Evolutionary conservation across 1,284 basidiomycete species (phyloP).

Genomic region (Ganoderma meredithae): DNA sequence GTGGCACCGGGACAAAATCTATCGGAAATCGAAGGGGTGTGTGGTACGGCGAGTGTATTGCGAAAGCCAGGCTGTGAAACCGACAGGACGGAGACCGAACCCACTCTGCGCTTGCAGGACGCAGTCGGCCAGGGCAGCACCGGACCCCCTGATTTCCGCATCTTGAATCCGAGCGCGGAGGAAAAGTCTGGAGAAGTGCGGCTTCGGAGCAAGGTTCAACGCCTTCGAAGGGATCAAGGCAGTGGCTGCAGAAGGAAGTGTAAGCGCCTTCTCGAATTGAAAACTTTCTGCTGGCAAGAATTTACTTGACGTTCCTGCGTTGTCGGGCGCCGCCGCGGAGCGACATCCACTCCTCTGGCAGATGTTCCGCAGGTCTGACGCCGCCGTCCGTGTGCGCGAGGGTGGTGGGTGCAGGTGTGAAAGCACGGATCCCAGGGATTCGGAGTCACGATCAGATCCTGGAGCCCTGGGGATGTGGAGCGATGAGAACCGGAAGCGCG

Average conservation of each 20-base stretch:
- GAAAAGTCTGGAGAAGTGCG: slow-evolving; percentile 1
- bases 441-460: not conserved
- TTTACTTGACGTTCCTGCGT: not conserved
- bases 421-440: not conserved
- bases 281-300: not conserved
- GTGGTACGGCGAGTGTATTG: not conserved
- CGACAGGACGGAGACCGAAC: not conserved
- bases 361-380: not conserved
- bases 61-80: not conserved
- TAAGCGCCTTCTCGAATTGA: not conserved
- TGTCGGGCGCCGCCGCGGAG: not conserved
- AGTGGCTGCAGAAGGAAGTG: not conserved
- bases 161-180: slow-evolving; percentile 2
- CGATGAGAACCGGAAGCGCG: not conserved
- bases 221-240: not conserved
- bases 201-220: not conserved
- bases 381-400: not conserved
- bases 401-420: not conserved
- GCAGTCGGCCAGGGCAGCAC: not conserved
- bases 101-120: not conserved
- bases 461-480: not conserved
- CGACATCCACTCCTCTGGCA: not conserved
- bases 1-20: not conserved
- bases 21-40: not conserved
- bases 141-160: slow-evolving; percentile 1